phyloP scores from a whole-genome alignment of 768 basidiomycete genomes.

The Phanerodontia chrysosporium region DNA sequence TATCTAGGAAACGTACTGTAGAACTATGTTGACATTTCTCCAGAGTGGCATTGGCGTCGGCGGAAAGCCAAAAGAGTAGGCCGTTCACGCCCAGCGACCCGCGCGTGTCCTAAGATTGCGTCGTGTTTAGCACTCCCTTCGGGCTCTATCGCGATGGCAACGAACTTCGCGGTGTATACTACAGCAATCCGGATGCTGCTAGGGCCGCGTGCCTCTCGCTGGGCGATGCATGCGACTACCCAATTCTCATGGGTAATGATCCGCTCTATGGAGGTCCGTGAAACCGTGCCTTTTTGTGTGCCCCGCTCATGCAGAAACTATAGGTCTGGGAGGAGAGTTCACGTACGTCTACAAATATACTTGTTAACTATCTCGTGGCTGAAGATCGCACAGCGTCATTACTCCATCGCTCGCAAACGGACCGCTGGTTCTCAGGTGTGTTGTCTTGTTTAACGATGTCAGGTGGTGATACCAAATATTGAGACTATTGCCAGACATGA shows the following conservation, averaged over 20 bases:
- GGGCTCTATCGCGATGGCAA: conserved; percentile 78
- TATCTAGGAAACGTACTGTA: neutral
- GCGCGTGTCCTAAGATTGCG: neutral
- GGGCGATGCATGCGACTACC: conserved; percentile 65
- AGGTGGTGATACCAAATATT: too few species aligned
- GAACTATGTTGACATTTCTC: neutral
- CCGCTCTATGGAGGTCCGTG: conserved; percentile 69
- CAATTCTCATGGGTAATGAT: conserved; percentile 79
- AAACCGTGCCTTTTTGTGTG: too few species aligned
- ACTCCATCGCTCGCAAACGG: conserved; percentile 75
- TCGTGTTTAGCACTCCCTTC: conserved; percentile 54
- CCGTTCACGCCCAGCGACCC: too few species aligned
- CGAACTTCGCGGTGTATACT: conserved; percentile 71
- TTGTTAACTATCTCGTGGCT: neutral
- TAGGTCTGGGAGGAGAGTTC: conserved; percentile 74
- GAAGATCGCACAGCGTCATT: conserved; percentile 55
- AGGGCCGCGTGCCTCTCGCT: conserved; percentile 64
- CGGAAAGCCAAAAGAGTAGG: conserved; percentile 66
- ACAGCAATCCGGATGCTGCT: conserved; percentile 62
- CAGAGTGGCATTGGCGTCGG: conserved; percentile 72
- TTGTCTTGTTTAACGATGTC: too few species aligned
- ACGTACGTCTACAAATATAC: conserved; percentile 45
- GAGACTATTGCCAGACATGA: too few species aligned
- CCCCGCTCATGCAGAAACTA: too few species aligned
- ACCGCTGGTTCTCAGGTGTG: conserved; percentile 58